Percentiles rank a stretch among this genome's conserved stretches.
Conservation (phyloP, 495 filamentous ascomycete genomes). For the Mycothermus thermophilus region DNA sequence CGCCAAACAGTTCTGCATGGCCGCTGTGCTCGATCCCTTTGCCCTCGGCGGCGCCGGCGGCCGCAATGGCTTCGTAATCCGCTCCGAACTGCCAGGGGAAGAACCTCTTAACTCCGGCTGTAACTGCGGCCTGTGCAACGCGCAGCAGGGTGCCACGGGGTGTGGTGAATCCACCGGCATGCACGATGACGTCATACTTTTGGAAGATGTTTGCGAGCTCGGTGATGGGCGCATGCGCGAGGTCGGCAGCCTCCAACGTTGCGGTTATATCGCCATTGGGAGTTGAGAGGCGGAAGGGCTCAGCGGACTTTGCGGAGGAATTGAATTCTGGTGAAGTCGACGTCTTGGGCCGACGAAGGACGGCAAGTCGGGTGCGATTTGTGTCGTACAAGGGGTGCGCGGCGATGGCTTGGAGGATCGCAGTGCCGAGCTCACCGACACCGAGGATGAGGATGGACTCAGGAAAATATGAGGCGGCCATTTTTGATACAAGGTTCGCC, state of each 20-base stretch:
- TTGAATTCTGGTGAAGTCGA: constrained; percentile 23
- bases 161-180: constrained; percentile 40
- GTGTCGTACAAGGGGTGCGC: constrained; percentile 19
- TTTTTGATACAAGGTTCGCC: too few species aligned
- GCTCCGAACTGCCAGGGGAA: constrained; percentile 57
- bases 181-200: constrained; percentile 38
- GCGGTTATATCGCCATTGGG: constrained; percentile 8
- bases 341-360: constrained; percentile 37
- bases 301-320: constrained; percentile 15
- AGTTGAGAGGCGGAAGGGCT: constrained; percentile 10
- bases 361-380: constrained; percentile 21
- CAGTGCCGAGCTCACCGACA: constrained; percentile 45
- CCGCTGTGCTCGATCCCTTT: constrained; percentile 23
- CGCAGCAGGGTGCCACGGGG: constrained; percentile 38
- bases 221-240: constrained; percentile 22
- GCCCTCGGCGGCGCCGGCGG: neutral
- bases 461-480: too few species aligned
- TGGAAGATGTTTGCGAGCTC: constrained; percentile 33
- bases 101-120: constrained; percentile 31
- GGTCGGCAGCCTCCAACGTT: constrained; percentile 32
- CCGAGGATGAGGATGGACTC: constrained; percentile 47
- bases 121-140: constrained; percentile 35
- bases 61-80: constrained; percentile 47
- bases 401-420: constrained; percentile 37
- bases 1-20: constrained; percentile 44